These are phyloP conservation scores for Hygrocybe coccinea DNA, from an alignment of 768 basidiomycete genomes.

Conservation along the genomic window DNA sequence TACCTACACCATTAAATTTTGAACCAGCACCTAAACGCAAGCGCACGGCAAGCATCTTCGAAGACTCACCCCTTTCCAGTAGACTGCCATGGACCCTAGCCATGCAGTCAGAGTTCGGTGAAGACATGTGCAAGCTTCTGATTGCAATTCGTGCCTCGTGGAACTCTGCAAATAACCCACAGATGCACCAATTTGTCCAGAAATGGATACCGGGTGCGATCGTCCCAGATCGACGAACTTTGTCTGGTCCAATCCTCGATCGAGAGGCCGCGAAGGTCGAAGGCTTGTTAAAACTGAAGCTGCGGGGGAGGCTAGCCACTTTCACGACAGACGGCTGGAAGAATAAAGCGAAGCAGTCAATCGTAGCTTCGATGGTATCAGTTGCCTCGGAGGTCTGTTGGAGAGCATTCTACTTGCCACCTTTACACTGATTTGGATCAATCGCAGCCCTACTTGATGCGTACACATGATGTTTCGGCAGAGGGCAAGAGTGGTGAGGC, in stretches of 20 bases:
- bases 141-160: constrained; percentile 13
- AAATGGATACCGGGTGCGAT: constrained; percentile 28
- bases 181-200: constrained; percentile 26
- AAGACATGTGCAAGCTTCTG: constrained; percentile 15
- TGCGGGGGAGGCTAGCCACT: constrained; percentile 19
- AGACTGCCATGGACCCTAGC: constrained; percentile 3
- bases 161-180: constrained; percentile 28
- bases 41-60: constrained; percentile 3
- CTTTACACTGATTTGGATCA: neutral
- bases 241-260: constrained; percentile 23
- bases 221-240: constrained; percentile 18
- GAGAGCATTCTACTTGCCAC: neutral
- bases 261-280: constrained; percentile 1
- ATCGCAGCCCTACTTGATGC: constrained; percentile 12
- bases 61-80: neutral
- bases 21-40: neutral
- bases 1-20: neutral
- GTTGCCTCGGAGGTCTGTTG: constrained; percentile 21
- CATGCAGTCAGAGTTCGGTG: constrained; percentile 1
- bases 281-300: constrained; percentile 5
- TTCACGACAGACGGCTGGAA: constrained; percentile 31
- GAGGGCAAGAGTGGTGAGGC: constrained; percentile 23
- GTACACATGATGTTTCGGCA: constrained; percentile 20
- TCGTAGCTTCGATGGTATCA: constrained; percentile 24
- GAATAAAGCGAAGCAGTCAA: constrained; percentile 21